Conservation (phyloP, 441 rosid species). For the Theobroma grandiflorum region DNA sequence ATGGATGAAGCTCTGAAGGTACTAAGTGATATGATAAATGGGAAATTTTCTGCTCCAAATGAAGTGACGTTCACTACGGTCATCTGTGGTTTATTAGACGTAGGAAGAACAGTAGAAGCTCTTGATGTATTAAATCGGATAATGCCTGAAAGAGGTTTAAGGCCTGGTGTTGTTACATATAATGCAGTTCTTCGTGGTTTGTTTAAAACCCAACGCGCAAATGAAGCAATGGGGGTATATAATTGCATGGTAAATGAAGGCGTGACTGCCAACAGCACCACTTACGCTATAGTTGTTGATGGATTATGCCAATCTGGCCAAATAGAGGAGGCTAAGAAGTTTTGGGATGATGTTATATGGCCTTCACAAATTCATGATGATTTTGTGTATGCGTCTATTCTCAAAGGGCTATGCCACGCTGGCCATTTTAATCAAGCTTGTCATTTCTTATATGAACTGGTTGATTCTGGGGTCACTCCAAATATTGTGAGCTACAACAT, state of each 20-base stretch:
- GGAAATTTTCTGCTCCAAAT: slow-evolving; percentile 81
- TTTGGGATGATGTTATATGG: slow-evolving; percentile 86
- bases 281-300: slow-evolving; percentile 61
- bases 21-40: slow-evolving; percentile 70
- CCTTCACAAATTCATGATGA: slow-evolving; percentile 76
- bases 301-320: slow-evolving; percentile 58
- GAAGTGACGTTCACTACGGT: slow-evolving; percentile 72
- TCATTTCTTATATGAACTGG: slow-evolving; percentile 77
- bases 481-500: slow-evolving; percentile 72
- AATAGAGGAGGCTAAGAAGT: slow-evolving; percentile 66
- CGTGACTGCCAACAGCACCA: slow-evolving; percentile 54
- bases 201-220: slow-evolving; percentile 51
- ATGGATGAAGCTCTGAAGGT: slow-evolving; percentile 76
- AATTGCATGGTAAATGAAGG: slow-evolving; percentile 54
- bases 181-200: slow-evolving; percentile 74
- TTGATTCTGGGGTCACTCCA: slow-evolving; percentile 71
- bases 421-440: slow-evolving; percentile 65
- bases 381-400: slow-evolving; percentile 76
- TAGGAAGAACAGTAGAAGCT: slow-evolving; percentile 66
- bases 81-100: slow-evolving; percentile 62
- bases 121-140: slow-evolving; percentile 52
- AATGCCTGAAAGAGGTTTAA: slow-evolving; percentile 58
- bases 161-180: slow-evolving; percentile 68
- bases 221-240: slow-evolving; percentile 62
- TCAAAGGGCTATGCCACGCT: slow-evolving; percentile 70